These are phyloP conservation scores for Torulaspora maleeae DNA, from an alignment of 805 yeast genomes.

Conservation along the genomic window DNA sequence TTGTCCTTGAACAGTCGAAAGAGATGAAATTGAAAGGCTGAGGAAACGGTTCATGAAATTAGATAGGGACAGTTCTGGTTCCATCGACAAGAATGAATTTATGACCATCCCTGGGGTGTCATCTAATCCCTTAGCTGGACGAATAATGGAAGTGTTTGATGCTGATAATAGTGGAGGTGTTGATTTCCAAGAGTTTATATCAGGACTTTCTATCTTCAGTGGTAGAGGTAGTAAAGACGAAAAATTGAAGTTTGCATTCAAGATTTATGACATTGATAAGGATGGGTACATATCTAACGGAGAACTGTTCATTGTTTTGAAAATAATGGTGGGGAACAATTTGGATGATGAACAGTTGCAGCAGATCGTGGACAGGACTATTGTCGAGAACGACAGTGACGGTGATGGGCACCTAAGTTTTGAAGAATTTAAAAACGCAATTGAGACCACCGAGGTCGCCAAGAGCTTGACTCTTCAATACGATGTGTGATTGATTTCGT, in stretches of 20 bases:
- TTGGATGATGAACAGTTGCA: constrained; percentile 83
- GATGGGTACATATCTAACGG: constrained; percentile 96
- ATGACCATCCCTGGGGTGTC: constrained; percentile 89
- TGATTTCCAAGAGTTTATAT: constrained; percentile 91
- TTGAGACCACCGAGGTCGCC: constrained; percentile 52
- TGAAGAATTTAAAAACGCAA: constrained; percentile 75
- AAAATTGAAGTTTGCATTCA: constrained; percentile 83
- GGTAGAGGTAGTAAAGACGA: constrained; percentile 76
- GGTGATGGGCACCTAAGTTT: constrained; percentile 84
- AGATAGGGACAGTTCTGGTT: constrained; percentile 88
- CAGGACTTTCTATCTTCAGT: constrained; percentile 82
- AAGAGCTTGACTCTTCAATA: constrained; percentile 52
- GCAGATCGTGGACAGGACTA: constrained; percentile 94
- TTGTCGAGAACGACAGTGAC: constrained; percentile 84
- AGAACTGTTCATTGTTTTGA: constrained; percentile 83
- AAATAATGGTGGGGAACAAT: constrained; percentile 95
- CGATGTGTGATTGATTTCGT: constrained; percentile 20
- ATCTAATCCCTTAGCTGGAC: constrained; percentile 79
- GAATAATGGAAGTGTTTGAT: constrained; percentile 93
- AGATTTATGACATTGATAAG: constrained; percentile 89
- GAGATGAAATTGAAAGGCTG: constrained; percentile 86
- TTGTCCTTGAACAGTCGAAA: constrained; percentile 50
- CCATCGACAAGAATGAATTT: constrained; percentile 86
- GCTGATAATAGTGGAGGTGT: constrained; percentile 88
- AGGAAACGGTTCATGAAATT: constrained; percentile 92